phyloP scores from a whole-genome alignment of 192 early-diverging fungal species.

The Podila verticillata region DNA sequence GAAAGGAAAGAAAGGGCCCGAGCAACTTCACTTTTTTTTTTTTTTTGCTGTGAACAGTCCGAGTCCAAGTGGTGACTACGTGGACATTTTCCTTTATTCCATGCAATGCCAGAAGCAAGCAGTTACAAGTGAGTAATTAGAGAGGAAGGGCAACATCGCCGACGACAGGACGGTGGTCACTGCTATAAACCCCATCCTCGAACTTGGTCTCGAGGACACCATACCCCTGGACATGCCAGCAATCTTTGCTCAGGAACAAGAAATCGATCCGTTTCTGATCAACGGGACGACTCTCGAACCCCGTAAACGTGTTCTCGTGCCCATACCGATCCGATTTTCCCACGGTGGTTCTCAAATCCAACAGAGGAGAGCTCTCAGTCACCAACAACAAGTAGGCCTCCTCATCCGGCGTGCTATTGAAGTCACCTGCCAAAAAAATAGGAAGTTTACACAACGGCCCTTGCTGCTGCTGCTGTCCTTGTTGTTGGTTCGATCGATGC shows the following conservation, averaged over 20 bases:
- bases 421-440: conserved; percentile 10
- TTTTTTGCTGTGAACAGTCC: no score
- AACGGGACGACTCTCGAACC: conserved; percentile 6
- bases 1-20: no score
- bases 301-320: conserved; percentile 14
- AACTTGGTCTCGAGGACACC: conserved; percentile 12
- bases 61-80: no score
- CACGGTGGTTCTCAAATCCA: conserved; percentile 11
- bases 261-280: conserved; percentile 19
- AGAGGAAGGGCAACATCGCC: conserved; percentile 9
- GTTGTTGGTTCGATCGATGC: neutral
- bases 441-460: neutral
- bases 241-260: conserved; percentile 11
- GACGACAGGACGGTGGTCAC: conserved; percentile 16
- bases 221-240: conserved; percentile 4
- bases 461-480: neutral
- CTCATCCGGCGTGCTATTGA: conserved; percentile 14
- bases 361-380: neutral
- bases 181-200: conserved; percentile 12
- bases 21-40: no score
- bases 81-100: no score
- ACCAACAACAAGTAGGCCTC: conserved; percentile 6
- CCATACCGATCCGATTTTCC: conserved; percentile 10
- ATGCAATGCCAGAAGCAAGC: neutral
- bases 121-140: neutral